Base-by-base conservation (phyloP, 176 grass and related monocot genomes). In the Musa itinerans region DNA sequence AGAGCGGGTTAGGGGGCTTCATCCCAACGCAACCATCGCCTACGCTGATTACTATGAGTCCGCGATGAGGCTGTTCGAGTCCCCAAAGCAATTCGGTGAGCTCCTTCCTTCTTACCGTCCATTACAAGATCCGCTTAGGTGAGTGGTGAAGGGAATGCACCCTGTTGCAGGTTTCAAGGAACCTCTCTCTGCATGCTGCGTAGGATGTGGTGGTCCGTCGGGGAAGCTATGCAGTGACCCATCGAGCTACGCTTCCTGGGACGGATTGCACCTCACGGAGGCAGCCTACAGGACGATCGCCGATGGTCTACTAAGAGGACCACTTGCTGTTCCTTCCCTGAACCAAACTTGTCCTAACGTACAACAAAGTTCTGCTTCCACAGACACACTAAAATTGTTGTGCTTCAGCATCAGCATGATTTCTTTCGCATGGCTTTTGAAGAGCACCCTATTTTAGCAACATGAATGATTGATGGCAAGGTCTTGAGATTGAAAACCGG, bases 31-130 rank as follows among this genome's bases (percentile, higher is more conserved):
- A n/a, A 57, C 79, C 29, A 9, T 85, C 15, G 11, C 71, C 51
- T 85, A 85, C 52, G 74, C 9, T 9, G 68, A 85, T 69, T 85
- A 81, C 68, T 85, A 61, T 15, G 66, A n/a, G 8, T 56, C 83
- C 23, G 12, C 21, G 15, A 2, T 68, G 12, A 65, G 61, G 34
- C 15, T 74, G 11, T 57, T 74, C 17, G 53, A 74, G 14, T 17
- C 24, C 17, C 72, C 72, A 9, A 26, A 58, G 8, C 72, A 56
- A 26, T 74, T 74, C 23, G 72, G 72, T 74, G 25, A 56, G 72
- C 9, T 24, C 17, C 19, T 21, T 19, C 20, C 20, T 62, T 54
- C 65, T 68, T 1, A 15, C 26, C 11, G 11, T 69, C 48, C 24
- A 17, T 43, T 15, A 48, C 48, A 43, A 43, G n/a, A 62, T 17